Percentiles rank a stretch among this genome's conserved stretches.
These are phyloP conservation scores for Taiozyma onychis DNA, from an alignment of 1,139 yeast genomes.

Conservation along the genomic window DNA sequence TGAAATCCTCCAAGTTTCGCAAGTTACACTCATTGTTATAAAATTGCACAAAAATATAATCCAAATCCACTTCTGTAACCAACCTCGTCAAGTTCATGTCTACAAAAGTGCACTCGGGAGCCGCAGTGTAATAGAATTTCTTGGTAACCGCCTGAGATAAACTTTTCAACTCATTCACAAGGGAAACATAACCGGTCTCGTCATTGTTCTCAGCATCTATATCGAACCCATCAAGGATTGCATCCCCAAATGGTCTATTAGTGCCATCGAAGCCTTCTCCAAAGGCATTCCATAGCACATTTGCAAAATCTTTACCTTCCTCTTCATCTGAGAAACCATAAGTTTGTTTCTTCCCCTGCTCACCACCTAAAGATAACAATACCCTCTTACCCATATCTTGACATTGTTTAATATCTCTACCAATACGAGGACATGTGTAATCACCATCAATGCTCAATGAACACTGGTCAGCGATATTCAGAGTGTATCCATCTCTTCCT, in stretches of 20 bases:
- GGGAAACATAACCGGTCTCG: slow-evolving; percentile 47
- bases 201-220: slow-evolving; percentile 49
- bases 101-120: slow-evolving; percentile 85
- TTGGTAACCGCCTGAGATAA: slow-evolving; percentile 19
- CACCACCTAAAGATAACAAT: slow-evolving; percentile 74
- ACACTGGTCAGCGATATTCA: slow-evolving; percentile 19
- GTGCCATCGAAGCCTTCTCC: slow-evolving; percentile 42
- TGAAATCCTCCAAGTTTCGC: slow-evolving; percentile 37
- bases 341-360: slow-evolving; percentile 25
- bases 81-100: slow-evolving; percentile 62
- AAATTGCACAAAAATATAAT: slow-evolving; percentile 76
- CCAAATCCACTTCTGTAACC: slow-evolving; percentile 50
- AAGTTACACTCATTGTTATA: slow-evolving; percentile 73
- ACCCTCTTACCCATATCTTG: slow-evolving; percentile 64
- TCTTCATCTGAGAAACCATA: slow-evolving; percentile 59
- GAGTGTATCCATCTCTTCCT: slow-evolving; percentile 15
- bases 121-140: slow-evolving; percentile 59
- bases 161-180: slow-evolving; percentile 35
- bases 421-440: slow-evolving; percentile 32
- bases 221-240: slow-evolving; percentile 57
- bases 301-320: slow-evolving; percentile 57
- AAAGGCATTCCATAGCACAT: slow-evolving; percentile 64
- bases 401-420: slow-evolving; percentile 60
- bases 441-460: slow-evolving; percentile 5
- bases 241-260: slow-evolving; percentile 60